phyloP scores from a whole-genome alignment of 257 asterid genomes.

The Paraleonurus japonicus region DNA sequence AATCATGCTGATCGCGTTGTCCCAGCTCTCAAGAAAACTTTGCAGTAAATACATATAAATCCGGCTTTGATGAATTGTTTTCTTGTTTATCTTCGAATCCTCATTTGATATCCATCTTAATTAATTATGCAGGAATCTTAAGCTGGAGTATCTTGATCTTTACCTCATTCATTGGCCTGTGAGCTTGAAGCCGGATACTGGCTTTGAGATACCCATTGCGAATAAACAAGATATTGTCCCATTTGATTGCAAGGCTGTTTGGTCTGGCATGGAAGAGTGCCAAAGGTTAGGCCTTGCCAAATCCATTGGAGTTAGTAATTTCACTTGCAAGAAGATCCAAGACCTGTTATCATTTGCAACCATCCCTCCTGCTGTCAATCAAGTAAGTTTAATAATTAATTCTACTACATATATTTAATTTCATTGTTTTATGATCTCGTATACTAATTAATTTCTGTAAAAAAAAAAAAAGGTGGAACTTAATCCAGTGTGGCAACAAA shows the following conservation, averaged over 20 bases:
- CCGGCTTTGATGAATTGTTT: too few species aligned
- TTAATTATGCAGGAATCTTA: conserved; percentile 33
- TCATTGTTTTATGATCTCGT: background rate
- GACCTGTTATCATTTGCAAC: too few species aligned
- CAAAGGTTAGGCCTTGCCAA: too few species aligned
- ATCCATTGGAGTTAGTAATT: too few species aligned
- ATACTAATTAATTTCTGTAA: background rate
- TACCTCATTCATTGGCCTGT: conserved; percentile 56
- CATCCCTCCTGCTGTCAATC: too few species aligned
- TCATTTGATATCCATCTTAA: too few species aligned
- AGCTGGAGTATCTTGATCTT: conserved; percentile 45
- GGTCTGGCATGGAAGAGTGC: conserved; percentile 65
- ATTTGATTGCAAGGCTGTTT: conserved; percentile 44
- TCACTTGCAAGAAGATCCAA: too few species aligned
- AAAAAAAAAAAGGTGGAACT: background rate
- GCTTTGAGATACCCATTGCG: conserved; percentile 33
- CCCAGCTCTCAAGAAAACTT: conserved; percentile 36
- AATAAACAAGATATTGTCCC: conserved; percentile 39
- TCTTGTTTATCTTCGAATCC: too few species aligned
- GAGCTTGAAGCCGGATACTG: conserved; percentile 33
- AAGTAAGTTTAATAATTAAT: conserved; percentile 22
- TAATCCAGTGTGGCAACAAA: background rate
- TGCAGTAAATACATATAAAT: too few species aligned
- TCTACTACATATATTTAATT: too few species aligned
- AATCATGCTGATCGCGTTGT: conserved; percentile 37